Evolutionary conservation across 768 basidiomycete genomes (phyloP), one percentile per base, ranked within the genome.

Genomic region (Sutorius australiensis): DNA sequence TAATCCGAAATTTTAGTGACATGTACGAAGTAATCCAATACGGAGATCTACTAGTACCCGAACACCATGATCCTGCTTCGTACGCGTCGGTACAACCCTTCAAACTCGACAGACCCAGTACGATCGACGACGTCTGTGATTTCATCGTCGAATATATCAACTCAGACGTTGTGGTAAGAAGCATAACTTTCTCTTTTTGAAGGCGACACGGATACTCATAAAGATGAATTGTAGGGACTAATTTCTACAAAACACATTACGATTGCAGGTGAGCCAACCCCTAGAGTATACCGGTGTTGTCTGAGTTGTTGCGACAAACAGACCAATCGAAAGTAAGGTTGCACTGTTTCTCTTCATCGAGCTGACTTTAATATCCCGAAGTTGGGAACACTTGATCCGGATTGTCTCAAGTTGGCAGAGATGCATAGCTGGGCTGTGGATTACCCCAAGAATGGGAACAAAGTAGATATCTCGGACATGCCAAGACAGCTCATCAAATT

Each of bases 131-230:
- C 58, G 82, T 92, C 13, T 87, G 86, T 55, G 76, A 92, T 51
- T 92, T 93, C 59, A 73, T 93, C 21, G 82, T 90, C 13, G 83
- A 92, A 59, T 93, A 92, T 50, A 89, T 93, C 64, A 79, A 88
- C 56, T 89, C 89, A 0, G 89, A 92, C 61, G 79, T 90, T 39
- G 68, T 90, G 77, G 88, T 89, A 68, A 17, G 77, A 62, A 3
- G 37, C 7, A 19, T 16, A 7, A 1, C 4, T 32, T 31, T 34
- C 17, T 46, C 12, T 34, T 21, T 14, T 24, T 6, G 2, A 36
- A 46, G 8, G 19, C 7, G n/a, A 1, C 14, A 33, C 14, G 19
- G 33, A 57, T 13, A 13, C 45, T 60, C 49, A 67, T 14, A 31
- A 30, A 50, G 16, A 38, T 58, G 36, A 52, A 24, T 50, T 40